Evolutionary conservation across 2,329 filamentous ascomycete species (phyloP).

Genomic region (Hymenoscyphus salicellus): DNA sequence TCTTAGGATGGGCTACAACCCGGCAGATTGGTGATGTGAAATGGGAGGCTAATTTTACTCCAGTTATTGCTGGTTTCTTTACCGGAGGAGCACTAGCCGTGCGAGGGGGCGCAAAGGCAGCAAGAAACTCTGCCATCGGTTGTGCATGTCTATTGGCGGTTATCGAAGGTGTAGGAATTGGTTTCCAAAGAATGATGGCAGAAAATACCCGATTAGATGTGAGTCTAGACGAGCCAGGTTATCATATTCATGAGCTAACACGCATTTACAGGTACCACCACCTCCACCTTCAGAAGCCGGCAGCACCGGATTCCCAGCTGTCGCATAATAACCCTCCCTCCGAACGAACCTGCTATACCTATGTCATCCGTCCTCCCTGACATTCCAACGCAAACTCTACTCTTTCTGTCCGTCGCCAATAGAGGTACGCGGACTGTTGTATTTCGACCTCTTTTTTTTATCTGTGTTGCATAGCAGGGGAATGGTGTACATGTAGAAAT

Average conservation of each 20-base stretch:
- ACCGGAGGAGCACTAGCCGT: slow-evolving; percentile 90
- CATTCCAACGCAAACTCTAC: slow-evolving; percentile 30
- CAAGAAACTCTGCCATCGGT: slow-evolving; percentile 92
- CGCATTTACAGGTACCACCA: slow-evolving; percentile 28
- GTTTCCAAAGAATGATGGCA: slow-evolving; percentile 90
- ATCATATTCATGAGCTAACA: slow-evolving; percentile 9
- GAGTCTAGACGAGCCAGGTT: slow-evolving; percentile 24
- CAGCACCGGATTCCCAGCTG: slow-evolving; percentile 32
- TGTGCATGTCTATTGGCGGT: slow-evolving; percentile 92
- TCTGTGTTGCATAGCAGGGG: slow-evolving; percentile 32
- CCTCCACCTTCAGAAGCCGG: slow-evolving; percentile 34
- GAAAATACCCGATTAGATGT: slow-evolving; percentile 82
- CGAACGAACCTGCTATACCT: slow-evolving; percentile 17
- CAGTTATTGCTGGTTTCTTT: slow-evolving; percentile 90
- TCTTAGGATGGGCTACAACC: no score
- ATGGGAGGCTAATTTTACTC: slow-evolving; percentile 17
- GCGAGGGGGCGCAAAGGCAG: slow-evolving; percentile 85
- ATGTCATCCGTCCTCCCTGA: slow-evolving; percentile 23
- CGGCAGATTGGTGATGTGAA: no score
- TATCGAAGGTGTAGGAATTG: slow-evolving; percentile 96
- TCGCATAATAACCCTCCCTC: slow-evolving; percentile 25
- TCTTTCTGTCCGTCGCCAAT: slow-evolving; percentile 32
- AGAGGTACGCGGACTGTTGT: slow-evolving; percentile 29
- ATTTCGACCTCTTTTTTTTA: slow-evolving; percentile 24
- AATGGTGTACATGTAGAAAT: slow-evolving; percentile 31